A percentile compares a stretch with the other conserved stretches of the same genome.
phyloP scores from a whole-genome alignment of 2,329 filamentous ascomycete genomes.

The Cercospora nicotianae region DNA sequence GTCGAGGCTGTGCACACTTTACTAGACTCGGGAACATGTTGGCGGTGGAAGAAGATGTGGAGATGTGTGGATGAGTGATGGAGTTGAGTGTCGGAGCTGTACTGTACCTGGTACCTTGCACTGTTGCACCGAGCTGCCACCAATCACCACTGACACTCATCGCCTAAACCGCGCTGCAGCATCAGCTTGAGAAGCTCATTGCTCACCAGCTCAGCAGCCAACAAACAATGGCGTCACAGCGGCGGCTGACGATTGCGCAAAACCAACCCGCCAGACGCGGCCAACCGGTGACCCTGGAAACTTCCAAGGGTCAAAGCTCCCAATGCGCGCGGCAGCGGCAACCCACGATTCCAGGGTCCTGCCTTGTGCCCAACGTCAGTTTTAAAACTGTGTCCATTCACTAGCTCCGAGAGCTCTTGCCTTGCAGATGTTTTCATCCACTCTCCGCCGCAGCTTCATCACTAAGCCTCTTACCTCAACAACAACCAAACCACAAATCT shows the following conservation, averaged over 20 bases:
- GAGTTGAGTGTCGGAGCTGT: not conserved
- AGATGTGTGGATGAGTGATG: not conserved
- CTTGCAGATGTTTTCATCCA: conserved; percentile 3
- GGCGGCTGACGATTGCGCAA: not conserved
- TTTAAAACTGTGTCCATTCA: conserved; percentile 2
- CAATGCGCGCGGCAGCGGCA: not conserved
- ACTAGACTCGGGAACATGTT: not conserved
- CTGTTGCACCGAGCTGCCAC: not conserved
- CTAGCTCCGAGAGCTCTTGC: not conserved
- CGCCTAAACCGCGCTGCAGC: not conserved
- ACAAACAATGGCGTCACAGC: not conserved
- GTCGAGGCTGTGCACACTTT: not conserved
- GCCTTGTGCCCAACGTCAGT: not conserved
- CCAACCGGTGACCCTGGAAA: not conserved
- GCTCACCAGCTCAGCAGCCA: not conserved
- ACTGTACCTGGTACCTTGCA: not conserved
- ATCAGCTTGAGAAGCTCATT: not conserved
- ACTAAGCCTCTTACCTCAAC: not conserved
- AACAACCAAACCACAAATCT: conserved; percentile 6
- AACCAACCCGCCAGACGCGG: not conserved
- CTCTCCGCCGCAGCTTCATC: conserved; percentile 13
- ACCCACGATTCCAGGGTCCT: not conserved
- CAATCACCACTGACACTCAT: not conserved
- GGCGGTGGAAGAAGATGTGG: not conserved
- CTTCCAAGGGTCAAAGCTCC: not conserved